Conservation (phyloP, 768 basidiomycete species). For the Cyclocybe aegerita region DNA sequence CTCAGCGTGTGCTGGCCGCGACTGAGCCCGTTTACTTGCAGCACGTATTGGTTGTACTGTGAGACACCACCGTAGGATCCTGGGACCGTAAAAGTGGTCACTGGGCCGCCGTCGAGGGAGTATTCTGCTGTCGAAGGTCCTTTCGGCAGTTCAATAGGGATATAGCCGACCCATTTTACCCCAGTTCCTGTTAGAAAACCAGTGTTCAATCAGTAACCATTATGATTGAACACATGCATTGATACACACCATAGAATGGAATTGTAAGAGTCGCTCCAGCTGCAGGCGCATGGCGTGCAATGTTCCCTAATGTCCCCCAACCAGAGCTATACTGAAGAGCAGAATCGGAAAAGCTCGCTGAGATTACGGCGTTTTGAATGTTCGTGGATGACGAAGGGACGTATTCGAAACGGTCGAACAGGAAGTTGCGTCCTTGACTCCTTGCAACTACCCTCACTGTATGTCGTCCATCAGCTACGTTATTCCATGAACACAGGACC, state of each 20-base stretch:
- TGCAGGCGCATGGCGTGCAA: constrained; percentile 14
- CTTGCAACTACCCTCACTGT: constrained; percentile 15
- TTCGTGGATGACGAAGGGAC: constrained; percentile 7
- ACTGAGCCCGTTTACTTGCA: constrained; percentile 16
- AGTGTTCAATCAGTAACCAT: not conserved
- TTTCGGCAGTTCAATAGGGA: constrained; percentile 17
- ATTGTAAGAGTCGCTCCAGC: constrained; percentile 16
- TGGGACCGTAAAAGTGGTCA: constrained; percentile 14
- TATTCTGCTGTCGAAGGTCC: constrained; percentile 17
- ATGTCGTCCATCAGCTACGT: constrained; percentile 10
- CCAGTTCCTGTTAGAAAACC: constrained; percentile 18
- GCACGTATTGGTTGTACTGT: constrained; percentile 17
- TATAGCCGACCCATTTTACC: constrained; percentile 20
- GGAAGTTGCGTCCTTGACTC: constrained; percentile 10
- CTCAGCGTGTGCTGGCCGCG: constrained; percentile 16
- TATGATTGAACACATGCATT: not conserved
- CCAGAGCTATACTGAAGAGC: constrained; percentile 16
- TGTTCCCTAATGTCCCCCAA: constrained; percentile 14
- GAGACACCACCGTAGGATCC: constrained; percentile 11
- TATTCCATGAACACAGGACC: constrained; percentile 15
- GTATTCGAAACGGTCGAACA: constrained; percentile 20
- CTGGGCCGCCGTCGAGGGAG: constrained; percentile 20
- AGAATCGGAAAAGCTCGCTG: constrained; percentile 17
- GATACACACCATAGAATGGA: constrained; percentile 21
- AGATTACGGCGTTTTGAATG: constrained; percentile 15